Evolutionary conservation across 495 filamentous ascomycete genomes (phyloP), one percentile per base, ranked within the genome.

Genomic region (Amorphotheca resinae): DNA sequence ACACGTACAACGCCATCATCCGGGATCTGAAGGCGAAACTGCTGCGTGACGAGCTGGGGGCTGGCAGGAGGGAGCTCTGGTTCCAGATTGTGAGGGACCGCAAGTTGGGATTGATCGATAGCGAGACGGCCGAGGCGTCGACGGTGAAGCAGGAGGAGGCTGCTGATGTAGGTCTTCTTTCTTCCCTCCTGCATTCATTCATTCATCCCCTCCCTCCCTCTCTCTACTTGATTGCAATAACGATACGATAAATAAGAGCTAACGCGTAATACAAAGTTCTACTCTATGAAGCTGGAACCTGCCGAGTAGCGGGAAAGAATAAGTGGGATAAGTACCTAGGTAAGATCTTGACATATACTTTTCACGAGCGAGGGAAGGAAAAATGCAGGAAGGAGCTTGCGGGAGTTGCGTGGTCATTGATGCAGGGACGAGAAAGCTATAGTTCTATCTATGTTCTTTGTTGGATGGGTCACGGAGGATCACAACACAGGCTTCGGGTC

Each of bases 21-120:
- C 66, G 52, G 21, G 64, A 68, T 16, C 58, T 99, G 36, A 96
- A 95, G 64, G 62, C 65, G 43, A 79, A 79, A 35, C 51, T 96
- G 1, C 51, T 87, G 22, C 65, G 61, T 0, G 84, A 77, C 11
- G 73, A 86, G 53, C 58, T 95, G n/a, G 77, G 78, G 41, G 91
- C 87, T 0, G 79, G 93, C 55, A 71, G 88, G 25, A 70, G 67
- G 46, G 87, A 91, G 56, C 72, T 95, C 62, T 95, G 85, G 86
- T 83, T 71, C 66, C 61, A 76, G 45, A 61, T 95, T 25, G 62
- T 80, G 52, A 70, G 65, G 36, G 20, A 9, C 8, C 72, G 66
- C 11, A 76, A 65, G 54, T 53, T 96, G 31, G 84, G 87, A 0
- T 63, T 95, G 51, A 77, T 96, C 54, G 80, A 82, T 36, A 66